phyloP scores from a whole-genome alignment of 108 stramenopile species.

The Cyclotella cryptica region DNA sequence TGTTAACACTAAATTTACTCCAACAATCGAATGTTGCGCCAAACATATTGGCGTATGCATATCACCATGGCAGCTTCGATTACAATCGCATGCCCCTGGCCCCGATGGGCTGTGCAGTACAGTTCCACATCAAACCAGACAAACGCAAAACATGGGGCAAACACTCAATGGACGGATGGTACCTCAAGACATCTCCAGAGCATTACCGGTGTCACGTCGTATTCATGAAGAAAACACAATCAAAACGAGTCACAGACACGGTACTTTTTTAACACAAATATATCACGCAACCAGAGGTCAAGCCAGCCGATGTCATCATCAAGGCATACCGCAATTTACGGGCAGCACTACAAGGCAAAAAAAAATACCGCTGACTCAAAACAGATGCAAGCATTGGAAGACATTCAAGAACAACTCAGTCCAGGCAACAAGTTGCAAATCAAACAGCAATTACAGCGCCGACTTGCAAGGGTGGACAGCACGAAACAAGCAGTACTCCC shows the following conservation, averaged over 20 bases:
- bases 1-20: conserved; percentile 45
- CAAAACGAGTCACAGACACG: conserved; percentile 31
- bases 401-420: conserved; percentile 11
- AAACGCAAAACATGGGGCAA: conserved; percentile 17
- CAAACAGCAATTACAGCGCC: conserved; percentile 5
- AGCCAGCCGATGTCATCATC: conserved; percentile 13
- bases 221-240: conserved; percentile 12
- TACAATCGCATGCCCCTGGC: conserved; percentile 6
- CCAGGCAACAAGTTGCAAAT: conserved; percentile 6
- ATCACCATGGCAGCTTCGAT: conserved; percentile 4
- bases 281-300: conserved; percentile 20
- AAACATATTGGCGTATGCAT: conserved; percentile 7
- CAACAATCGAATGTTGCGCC: conserved; percentile 32
- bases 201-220: conserved; percentile 29
- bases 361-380: background rate
- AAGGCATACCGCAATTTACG: background rate
- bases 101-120: conserved; percentile 1
- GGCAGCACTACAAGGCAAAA: background rate
- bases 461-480: conserved; percentile 1
- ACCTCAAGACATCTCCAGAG: conserved; percentile 21
- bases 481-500: background rate
- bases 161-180: conserved; percentile 27
- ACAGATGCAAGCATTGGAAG: background rate
- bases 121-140: conserved; percentile 26
- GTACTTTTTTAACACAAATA: conserved; percentile 22